Percentiles rank a stretch among this genome's conserved stretches.
Conservation (phyloP, 2,329 filamentous ascomycete genomes). For the Aspergillus ibericus region DNA sequence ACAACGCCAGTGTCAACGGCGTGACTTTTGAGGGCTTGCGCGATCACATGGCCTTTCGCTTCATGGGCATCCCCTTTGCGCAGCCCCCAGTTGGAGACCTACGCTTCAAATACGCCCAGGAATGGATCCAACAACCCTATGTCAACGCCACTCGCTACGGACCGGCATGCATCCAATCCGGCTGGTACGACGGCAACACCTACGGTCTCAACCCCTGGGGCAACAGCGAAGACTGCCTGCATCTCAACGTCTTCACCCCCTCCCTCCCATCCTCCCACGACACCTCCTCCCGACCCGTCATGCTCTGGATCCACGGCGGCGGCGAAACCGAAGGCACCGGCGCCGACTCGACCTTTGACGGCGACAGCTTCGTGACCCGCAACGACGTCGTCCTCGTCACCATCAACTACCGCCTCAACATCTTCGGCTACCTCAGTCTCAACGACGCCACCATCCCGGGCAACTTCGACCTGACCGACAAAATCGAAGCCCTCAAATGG, state of each 20-base stretch:
- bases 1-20: neutral
- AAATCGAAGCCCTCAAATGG: constrained; percentile 24
- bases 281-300: neutral
- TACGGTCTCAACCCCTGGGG: constrained; percentile 7
- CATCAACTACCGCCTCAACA: constrained; percentile 19
- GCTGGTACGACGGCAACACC: neutral
- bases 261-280: neutral
- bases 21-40: neutral
- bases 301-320: constrained; percentile 7
- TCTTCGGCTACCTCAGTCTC: constrained; percentile 19
- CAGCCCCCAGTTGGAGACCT: constrained; percentile 7
- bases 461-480: constrained; percentile 12
- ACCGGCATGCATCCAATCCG: neutral
- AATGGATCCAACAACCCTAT: neutral
- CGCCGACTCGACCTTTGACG: neutral
- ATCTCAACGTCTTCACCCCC: constrained; percentile 29
- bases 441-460: constrained; percentile 10
- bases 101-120: constrained; percentile 5
- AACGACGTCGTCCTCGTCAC: constrained; percentile 5
- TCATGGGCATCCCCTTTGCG: constrained; percentile 7
- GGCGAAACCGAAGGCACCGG: neutral
- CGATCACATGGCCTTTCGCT: neutral
- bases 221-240: constrained; percentile 36
- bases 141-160: constrained; percentile 1
- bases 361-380: neutral